Evolutionary conservation across 129 eudicot species (phyloP).

Genomic region (Artemisia annua): DNA sequence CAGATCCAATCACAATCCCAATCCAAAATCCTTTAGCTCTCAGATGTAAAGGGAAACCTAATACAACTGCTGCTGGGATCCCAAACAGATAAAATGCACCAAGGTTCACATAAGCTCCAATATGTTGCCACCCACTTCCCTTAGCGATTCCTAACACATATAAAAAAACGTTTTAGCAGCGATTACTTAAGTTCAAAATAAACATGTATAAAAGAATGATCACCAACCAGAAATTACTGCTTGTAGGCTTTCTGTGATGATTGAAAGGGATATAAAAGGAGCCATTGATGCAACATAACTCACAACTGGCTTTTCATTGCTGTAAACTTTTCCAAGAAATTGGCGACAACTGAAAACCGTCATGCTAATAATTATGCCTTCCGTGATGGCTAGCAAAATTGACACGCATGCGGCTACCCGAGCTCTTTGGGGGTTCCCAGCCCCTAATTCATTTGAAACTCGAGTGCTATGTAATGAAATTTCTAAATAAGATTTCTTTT

Average conservation of each 20-base stretch:
- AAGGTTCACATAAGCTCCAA: conserved; percentile 69
- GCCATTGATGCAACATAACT: conserved; percentile 51
- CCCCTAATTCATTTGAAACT: conserved; percentile 74
- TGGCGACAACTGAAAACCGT: conserved; percentile 36
- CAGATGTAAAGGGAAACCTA: conserved; percentile 56
- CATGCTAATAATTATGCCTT: conserved; percentile 44
- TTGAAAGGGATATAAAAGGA: conserved; percentile 57
- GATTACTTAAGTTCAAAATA: not conserved
- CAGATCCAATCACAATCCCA: conserved; percentile 53
- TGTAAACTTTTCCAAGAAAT: conserved; percentile 52
- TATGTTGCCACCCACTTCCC: conserved; percentile 85
- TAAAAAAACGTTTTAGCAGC: not conserved
- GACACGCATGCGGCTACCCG: conserved; percentile 41
- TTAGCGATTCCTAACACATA: conserved; percentile 56
- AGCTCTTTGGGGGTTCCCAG: conserved; percentile 67
- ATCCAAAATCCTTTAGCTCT: conserved; percentile 73
- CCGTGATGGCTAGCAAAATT: conserved; percentile 39
- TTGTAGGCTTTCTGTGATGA: conserved; percentile 62
- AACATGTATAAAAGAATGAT: not conserved
- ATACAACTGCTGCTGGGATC: conserved; percentile 49
- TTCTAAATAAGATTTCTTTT: not conserved
- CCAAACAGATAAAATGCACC: conserved; percentile 70
- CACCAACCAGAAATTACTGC: conserved; percentile 65
- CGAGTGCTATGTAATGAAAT: conserved; percentile 47
- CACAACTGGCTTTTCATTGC: conserved; percentile 48